phyloP scores from a whole-genome alignment of 805 yeast species.

The Spathaspora boniae region DNA sequence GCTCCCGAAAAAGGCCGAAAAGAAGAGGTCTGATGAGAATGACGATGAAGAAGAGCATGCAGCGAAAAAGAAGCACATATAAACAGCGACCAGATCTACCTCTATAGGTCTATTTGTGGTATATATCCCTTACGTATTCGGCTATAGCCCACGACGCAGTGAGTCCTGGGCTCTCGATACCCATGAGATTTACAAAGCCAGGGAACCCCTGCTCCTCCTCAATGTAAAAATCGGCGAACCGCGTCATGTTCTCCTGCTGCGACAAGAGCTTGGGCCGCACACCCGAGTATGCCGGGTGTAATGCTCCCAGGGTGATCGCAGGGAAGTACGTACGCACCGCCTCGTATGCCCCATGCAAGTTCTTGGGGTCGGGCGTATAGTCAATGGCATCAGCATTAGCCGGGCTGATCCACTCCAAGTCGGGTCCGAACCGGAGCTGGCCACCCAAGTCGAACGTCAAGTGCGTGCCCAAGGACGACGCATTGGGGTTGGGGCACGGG shows the following conservation, averaged over 20 bases:
- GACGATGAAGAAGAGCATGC: conserved; percentile 11
- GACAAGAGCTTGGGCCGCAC: conserved; percentile 74
- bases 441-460: conserved; percentile 81
- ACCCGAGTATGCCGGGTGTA: conserved; percentile 73
- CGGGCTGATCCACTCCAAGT: conserved; percentile 70
- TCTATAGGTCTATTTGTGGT: conserved; percentile 13
- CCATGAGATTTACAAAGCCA: conserved; percentile 76
- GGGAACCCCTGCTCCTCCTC: conserved; percentile 65
- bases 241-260: conserved; percentile 30
- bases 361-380: conserved; percentile 45
- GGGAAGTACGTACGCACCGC: conserved; percentile 68
- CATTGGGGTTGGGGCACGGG: conserved; percentile 69
- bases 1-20: conserved; percentile 49
- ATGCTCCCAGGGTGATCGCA: conserved; percentile 43
- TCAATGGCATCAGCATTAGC: conserved; percentile 33
- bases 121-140: conserved; percentile 52
- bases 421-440: conserved; percentile 82
- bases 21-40: conserved; percentile 15
- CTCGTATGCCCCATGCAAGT: conserved; percentile 51
- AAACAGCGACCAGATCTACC: neutral
- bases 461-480: conserved; percentile 84
- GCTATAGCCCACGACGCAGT: conserved; percentile 84
- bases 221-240: conserved; percentile 72
- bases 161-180: conserved; percentile 89
- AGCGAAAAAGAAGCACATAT: conserved; percentile 19